phyloP scores from a whole-genome alignment of 1,284 basidiomycete genomes.

The Apiotrichum laibachii region DNA sequence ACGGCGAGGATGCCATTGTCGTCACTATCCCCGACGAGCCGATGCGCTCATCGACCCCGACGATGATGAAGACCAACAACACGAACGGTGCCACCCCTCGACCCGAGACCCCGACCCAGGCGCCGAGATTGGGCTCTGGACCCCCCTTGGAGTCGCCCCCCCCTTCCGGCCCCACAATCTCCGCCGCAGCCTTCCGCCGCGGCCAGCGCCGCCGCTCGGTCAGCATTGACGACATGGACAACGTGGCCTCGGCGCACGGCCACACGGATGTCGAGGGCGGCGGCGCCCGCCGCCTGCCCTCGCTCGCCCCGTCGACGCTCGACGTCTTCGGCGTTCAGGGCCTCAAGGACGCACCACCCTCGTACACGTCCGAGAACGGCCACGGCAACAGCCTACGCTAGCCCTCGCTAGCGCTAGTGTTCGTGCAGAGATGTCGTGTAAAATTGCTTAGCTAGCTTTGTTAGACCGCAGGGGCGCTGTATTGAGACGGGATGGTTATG shows the following conservation, averaged over 20 bases:
- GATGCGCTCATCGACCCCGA: constrained; percentile 1
- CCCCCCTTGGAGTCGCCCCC: not conserved
- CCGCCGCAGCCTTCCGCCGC: constrained; percentile 13
- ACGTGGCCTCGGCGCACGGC: not conserved
- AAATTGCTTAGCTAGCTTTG: too few species aligned
- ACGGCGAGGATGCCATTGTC: constrained; percentile 3
- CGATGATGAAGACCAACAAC: not conserved
- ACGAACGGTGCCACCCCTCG: not conserved
- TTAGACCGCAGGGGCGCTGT: too few species aligned
- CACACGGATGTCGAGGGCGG: not conserved
- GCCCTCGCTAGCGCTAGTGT: too few species aligned
- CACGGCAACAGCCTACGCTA: not conserved
- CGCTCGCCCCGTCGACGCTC: not conserved
- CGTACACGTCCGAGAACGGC: not conserved
- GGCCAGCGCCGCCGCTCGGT: constrained; percentile 1
- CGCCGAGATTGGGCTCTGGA: not conserved
- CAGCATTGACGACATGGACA: not conserved
- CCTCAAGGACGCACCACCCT: not conserved
- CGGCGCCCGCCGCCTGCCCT: not conserved
- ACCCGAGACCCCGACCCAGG: not conserved
- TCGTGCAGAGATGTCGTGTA: too few species aligned
- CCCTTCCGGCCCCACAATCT: not conserved
- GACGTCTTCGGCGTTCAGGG: not conserved
- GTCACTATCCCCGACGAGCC: constrained; percentile 11
- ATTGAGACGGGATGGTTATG: too few species aligned